phyloP scores from a whole-genome alignment of 2,329 filamentous ascomycete genomes.

The Talaromyces marneffei region DNA sequence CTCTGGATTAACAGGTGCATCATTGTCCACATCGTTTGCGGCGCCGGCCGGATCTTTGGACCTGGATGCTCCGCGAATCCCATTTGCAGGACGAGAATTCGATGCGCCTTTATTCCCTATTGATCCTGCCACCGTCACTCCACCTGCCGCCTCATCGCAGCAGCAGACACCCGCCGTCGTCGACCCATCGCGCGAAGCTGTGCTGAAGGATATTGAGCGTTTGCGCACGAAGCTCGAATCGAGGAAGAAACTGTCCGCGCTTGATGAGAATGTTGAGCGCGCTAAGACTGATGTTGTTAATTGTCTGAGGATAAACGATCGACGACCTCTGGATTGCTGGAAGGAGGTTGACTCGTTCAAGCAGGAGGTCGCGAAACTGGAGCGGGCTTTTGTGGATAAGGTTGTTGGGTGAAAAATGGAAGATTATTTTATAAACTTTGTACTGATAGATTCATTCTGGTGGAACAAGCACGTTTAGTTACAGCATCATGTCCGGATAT shows the following conservation, averaged over 20 bases:
- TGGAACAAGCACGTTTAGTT: conserved; percentile 3
- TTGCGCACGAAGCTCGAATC: conserved; percentile 55
- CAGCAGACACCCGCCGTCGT: conserved; percentile 15
- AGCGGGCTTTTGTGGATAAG: conserved; percentile 82
- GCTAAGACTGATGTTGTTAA: conserved; percentile 70
- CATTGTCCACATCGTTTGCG: conserved; percentile 24
- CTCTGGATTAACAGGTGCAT: conserved; percentile 19
- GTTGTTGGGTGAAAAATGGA: conserved; percentile 44
- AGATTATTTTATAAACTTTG: not conserved
- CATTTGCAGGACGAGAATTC: conserved; percentile 37
- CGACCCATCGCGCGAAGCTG: conserved; percentile 47
- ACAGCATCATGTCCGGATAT: conserved; percentile 5
- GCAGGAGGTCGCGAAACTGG: conserved; percentile 77
- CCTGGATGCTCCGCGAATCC: conserved; percentile 39
- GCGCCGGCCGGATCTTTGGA: conserved; percentile 27
- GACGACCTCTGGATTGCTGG: conserved; percentile 89
- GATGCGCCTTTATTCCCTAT: conserved; percentile 14
- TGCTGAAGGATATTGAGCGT: conserved; percentile 53
- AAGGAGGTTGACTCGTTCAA: conserved; percentile 87
- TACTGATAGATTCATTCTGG: conserved; percentile 2
- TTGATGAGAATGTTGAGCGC: conserved; percentile 66
- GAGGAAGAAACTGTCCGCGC: conserved; percentile 54
- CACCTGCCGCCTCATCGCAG: too few species aligned
- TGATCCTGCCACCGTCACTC: conserved; percentile 17
- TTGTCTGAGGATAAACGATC: conserved; percentile 78